Conservation (phyloP, 148 eudicot species). For the Chenopodium berlandieri region DNA sequence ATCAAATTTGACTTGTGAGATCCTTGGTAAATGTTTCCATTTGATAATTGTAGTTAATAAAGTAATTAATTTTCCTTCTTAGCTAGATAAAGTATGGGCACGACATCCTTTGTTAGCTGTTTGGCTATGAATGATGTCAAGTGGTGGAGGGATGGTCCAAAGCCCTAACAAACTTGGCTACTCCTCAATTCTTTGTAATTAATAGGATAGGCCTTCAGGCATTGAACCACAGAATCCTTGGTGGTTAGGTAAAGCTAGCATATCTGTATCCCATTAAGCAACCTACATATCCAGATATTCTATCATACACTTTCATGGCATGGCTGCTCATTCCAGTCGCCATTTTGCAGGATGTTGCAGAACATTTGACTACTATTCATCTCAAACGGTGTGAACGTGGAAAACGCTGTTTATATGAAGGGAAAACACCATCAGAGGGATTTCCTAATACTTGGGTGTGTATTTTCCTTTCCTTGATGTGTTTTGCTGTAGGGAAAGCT, state of each 20-base stretch:
- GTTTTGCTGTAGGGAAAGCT: neutral
- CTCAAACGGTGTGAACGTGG: constrained; percentile 92
- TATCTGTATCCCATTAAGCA: neutral
- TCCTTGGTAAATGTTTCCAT: neutral
- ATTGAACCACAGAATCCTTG: neutral
- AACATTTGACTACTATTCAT: constrained; percentile 86
- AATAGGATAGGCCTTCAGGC: neutral
- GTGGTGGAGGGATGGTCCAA: neutral
- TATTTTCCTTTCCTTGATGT: neutral
- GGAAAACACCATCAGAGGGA: constrained; percentile 84
- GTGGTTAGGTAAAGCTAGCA: neutral
- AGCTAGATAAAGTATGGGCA: neutral
- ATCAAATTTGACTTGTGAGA: neutral
- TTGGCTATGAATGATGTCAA: neutral
- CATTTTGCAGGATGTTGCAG: constrained; percentile 82
- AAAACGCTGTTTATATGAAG: constrained; percentile 92
- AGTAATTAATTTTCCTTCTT: neutral
- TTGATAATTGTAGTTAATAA: neutral
- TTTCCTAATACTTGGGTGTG: constrained; percentile 92
- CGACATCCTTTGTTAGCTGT: neutral
- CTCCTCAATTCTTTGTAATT: neutral
- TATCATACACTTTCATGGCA: constrained; percentile 1
- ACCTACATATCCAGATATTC: neutral
- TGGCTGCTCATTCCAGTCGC: neutral
- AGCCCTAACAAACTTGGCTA: neutral